Evolutionary conservation across 1,284 basidiomycete species (phyloP).

Genomic region (Spongispora temasekensis): DNA sequence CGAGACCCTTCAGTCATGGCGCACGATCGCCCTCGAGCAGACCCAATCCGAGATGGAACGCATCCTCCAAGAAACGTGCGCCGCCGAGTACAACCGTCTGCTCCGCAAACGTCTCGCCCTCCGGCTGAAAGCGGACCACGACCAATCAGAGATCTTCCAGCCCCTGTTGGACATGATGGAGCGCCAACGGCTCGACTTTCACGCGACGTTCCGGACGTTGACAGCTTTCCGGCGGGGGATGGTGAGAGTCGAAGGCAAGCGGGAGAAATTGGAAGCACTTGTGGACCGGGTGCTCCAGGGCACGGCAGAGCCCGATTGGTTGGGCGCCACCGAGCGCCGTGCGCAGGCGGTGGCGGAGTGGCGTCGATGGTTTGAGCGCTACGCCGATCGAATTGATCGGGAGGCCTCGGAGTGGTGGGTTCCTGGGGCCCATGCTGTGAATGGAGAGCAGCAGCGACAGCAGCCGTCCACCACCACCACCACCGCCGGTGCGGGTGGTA

Average conservation of each 20-base stretch:
- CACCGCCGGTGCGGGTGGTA: no score
- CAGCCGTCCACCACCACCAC: no score
- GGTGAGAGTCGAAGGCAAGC: slow-evolving; percentile 21
- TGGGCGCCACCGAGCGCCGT: no score
- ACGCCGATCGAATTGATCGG: slow-evolving; percentile 59
- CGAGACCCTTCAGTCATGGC: slow-evolving; percentile 66
- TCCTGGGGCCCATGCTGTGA: no score
- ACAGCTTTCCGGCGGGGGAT: slow-evolving; percentile 61
- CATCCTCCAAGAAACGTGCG: slow-evolving; percentile 55
- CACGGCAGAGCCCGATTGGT: slow-evolving; percentile 44
- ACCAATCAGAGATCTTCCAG: slow-evolving; percentile 60
- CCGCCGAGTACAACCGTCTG: slow-evolving; percentile 59
- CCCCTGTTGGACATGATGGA: slow-evolving; percentile 74
- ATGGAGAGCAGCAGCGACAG: no score
- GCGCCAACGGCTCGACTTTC: slow-evolving; percentile 77
- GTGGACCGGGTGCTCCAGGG: slow-evolving; percentile 51
- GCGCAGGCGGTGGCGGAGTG: slow-evolving; percentile 50
- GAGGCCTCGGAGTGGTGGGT: slow-evolving; percentile 48
- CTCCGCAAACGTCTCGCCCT: slow-evolving; percentile 84
- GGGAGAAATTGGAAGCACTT: slow-evolving; percentile 45
- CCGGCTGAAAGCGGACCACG: slow-evolving; percentile 49
- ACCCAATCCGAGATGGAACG: slow-evolving; percentile 60
- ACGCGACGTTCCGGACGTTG: slow-evolving; percentile 76
- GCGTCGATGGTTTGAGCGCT: slow-evolving; percentile 68
- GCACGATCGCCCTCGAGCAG: slow-evolving; percentile 51